Evolutionary conservation across 179 eudicot species (phyloP).

Genomic region (Spinacia oleracea): DNA sequence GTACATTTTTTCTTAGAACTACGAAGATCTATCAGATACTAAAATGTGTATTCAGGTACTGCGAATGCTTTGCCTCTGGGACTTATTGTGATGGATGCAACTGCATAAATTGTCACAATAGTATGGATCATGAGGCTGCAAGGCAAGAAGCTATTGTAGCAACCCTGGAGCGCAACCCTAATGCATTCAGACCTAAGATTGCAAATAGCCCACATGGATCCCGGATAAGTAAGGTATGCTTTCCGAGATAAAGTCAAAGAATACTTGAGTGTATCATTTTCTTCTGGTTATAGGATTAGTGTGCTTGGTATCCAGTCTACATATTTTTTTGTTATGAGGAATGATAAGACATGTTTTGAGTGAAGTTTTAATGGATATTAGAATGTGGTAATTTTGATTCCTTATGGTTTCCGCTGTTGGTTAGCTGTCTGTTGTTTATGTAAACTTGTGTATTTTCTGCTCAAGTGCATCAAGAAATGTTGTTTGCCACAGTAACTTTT

Average conservation of each 20-base stretch:
- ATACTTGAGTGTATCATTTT: background rate
- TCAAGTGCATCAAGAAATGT: background rate
- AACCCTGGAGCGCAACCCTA: slow-evolving; percentile 60
- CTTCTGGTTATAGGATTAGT: background rate
- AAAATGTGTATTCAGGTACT: slow-evolving; percentile 51
- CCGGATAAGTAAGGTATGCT: slow-evolving; percentile 46
- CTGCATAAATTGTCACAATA: slow-evolving; percentile 69
- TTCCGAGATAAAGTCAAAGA: background rate
- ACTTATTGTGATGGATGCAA: slow-evolving; percentile 71
- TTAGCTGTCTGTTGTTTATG: background rate
- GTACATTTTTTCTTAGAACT: background rate
- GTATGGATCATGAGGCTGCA: slow-evolving; percentile 48
- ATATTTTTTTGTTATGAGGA: background rate
- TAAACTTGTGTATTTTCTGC: background rate
- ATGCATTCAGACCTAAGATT: slow-evolving; percentile 72
- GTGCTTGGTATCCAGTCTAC: too few relatives aligned
- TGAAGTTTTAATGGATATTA: slow-evolving; percentile 1
- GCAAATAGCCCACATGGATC: slow-evolving; percentile 55
- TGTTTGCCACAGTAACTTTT: background rate
- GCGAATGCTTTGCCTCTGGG: slow-evolving; percentile 77
- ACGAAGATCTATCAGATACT: slow-evolving; percentile 14
- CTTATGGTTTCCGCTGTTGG: background rate
- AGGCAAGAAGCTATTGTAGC: slow-evolving; percentile 55
- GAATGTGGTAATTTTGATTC: background rate
- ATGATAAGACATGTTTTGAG: background rate